These are phyloP conservation scores for Aspergillus sp. DNA, from an alignment of 2,329 filamentous ascomycete species.

Conservation along the genomic window DNA sequence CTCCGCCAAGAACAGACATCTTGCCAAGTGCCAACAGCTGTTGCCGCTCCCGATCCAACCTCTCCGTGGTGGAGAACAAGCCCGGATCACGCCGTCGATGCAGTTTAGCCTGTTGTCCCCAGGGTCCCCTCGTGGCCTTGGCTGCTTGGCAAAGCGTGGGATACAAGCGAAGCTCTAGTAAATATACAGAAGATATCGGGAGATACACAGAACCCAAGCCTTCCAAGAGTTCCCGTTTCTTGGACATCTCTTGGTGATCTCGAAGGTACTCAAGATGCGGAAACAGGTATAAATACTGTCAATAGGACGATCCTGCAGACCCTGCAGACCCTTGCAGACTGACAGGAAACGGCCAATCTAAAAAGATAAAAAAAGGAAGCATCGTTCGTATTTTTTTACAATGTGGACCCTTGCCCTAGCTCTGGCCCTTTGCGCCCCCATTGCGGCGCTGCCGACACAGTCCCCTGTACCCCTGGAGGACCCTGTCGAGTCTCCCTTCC, in stretches of 20 bases:
- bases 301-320: background rate
- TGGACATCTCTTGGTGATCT: conserved; percentile 4
- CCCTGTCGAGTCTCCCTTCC: conserved; percentile 29
- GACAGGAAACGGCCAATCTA: background rate
- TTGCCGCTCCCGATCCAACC: background rate
- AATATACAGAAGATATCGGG: background rate
- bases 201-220: background rate
- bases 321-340: conserved; percentile 1
- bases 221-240: background rate
- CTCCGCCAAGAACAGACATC: background rate
- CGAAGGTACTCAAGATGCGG: conserved; percentile 17
- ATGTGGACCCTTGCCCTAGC: conserved; percentile 8
- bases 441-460: conserved; percentile 12
- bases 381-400: background rate
- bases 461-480: conserved; percentile 5
- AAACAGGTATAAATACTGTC: conserved; percentile 8
- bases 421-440: conserved; percentile 11
- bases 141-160: conserved; percentile 9
- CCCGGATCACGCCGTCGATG: background rate
- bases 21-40: background rate
- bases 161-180: background rate
- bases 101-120: conserved; percentile 8
- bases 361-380: background rate
- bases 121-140: conserved; percentile 11
- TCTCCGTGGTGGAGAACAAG: background rate